These are phyloP conservation scores for Saururus chinensis DNA, from an alignment of 164 flowering plant species.

Conservation along the genomic window DNA sequence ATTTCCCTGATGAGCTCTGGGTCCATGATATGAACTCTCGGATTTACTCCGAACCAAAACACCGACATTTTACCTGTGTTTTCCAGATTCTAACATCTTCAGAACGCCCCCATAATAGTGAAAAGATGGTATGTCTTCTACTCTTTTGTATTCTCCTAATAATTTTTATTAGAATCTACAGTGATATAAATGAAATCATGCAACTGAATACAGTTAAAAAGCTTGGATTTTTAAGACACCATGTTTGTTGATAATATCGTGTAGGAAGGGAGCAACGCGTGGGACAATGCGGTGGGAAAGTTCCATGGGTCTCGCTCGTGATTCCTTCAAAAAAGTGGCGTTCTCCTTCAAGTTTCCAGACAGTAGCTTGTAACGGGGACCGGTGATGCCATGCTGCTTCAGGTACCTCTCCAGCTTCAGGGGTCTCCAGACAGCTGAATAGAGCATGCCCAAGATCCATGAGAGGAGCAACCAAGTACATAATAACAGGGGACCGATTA, in stretches of 20 bases:
- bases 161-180: not conserved
- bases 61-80: constrained; percentile 7
- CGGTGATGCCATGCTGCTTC: constrained; percentile 9
- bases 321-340: not conserved
- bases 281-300: constrained; percentile 14
- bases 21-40: constrained; percentile 11
- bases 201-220: too few relatives aligned
- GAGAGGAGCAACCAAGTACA: not conserved
- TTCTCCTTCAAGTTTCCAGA: constrained; percentile 11
- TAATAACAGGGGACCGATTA: not conserved
- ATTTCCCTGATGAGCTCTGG: constrained; percentile 9
- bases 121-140: too few relatives aligned
- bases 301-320: constrained; percentile 7
- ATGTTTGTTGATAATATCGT: constrained; percentile 3
- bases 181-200: not conserved
- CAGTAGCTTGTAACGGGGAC: constrained; percentile 9
- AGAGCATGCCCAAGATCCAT: constrained; percentile 1
- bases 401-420: constrained; percentile 6
- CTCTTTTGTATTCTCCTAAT: too few relatives aligned
- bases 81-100: not conserved
- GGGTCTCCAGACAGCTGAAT: constrained; percentile 8
- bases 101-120: not conserved
- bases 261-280: constrained; percentile 8
- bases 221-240: constrained; percentile 3
- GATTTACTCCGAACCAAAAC: constrained; percentile 7